Evolutionary conservation across 192 early-diverging fungal genomes (phyloP).

Genomic region (Gaertneriomyces semiglobifer): DNA sequence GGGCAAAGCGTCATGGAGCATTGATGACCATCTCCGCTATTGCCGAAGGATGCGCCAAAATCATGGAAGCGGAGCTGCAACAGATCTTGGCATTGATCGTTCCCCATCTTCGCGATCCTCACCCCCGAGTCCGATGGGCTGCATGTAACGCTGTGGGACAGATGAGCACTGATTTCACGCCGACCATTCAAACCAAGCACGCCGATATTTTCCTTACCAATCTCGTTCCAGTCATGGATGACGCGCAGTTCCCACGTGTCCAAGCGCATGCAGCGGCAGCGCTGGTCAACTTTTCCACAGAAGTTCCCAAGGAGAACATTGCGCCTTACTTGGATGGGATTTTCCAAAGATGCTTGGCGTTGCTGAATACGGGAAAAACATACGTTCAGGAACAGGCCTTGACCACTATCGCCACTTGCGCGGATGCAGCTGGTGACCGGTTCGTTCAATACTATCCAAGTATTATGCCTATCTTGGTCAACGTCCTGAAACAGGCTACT

Average conservation of each 20-base stretch:
- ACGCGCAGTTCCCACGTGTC: slow-evolving; percentile 73
- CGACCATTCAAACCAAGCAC: slow-evolving; percentile 37
- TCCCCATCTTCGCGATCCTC: slow-evolving; percentile 79
- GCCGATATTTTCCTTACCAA: slow-evolving; percentile 52
- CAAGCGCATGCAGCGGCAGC: slow-evolving; percentile 95
- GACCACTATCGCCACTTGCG: slow-evolving; percentile 95
- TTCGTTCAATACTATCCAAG: slow-evolving; percentile 87
- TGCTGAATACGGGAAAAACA: slow-evolving; percentile 78
- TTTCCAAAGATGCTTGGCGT: slow-evolving; percentile 76
- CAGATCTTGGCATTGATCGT: slow-evolving; percentile 77
- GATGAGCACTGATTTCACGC: slow-evolving; percentile 95
- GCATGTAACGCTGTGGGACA: slow-evolving; percentile 96
- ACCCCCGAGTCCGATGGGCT: slow-evolving; percentile 94
- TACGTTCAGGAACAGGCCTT: slow-evolving; percentile 99
- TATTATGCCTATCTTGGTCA: slow-evolving; percentile 95
- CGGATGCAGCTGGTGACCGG: slow-evolving; percentile 88
- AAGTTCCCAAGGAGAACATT: slow-evolving; percentile 74
- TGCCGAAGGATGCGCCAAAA: slow-evolving; percentile 92
- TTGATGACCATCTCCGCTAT: slow-evolving; percentile 94
- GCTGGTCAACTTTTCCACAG: slow-evolving; percentile 96
- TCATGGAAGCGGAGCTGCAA: slow-evolving; percentile 86
- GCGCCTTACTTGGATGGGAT: slow-evolving; percentile 88
- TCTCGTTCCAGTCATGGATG: slow-evolving; percentile 87
- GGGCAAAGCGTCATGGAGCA: slow-evolving; percentile 89
- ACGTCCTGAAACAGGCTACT: slow-evolving; percentile 78